Base-by-base conservation (phyloP, 108 stramenopile species). In the Fragilaria crotonensis region DNA sequence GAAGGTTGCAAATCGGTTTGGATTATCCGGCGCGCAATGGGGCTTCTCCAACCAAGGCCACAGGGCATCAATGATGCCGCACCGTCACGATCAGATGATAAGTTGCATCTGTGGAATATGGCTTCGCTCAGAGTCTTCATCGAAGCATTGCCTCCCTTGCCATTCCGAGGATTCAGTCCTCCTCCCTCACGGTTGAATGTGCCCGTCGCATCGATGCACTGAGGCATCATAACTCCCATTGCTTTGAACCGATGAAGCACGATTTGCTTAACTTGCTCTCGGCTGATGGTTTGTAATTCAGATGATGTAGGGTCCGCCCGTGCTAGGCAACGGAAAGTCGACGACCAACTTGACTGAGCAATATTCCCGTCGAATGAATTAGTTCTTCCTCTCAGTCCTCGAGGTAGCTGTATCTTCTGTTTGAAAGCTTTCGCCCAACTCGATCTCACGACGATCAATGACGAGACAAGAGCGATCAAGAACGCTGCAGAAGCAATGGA, bases 181-280 rank as follows among this genome's bases (percentile, higher is more conserved):
- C 64, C 14, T 1, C 72, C 48, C 20, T 83, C 82, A 20, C 85
- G 73, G 25, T 54, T 50, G 50, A 83, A 82, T 23, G 59, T 58
- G 36, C 85, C 83, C 54, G 69, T 59, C 30, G 56, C 61, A 25
- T 50, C 60, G 3, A 90, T 66, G 36, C 81, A 83, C 20, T 73
- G 69, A 18, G 89, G 72, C 25, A 77, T 60, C 19, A 71, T 49
- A 22, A 73, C 64, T 21, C 77, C 77, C 30, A 66, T 63, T 45
- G 58, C 73, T 58, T 70, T 78, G 45, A 76, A 87, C 29, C 79
- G 67, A 45, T 71, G 57, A 11, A 78, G 55, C 22, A 91, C 70
- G 27, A 83, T 74, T 48, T 87, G 85, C 25, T 81, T 76, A 11
- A 72, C 76, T 59, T 91, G 90, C 54, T 87, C 90, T 48, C 81